Evolutionary conservation across 768 basidiomycete genomes (phyloP), one percentile per base, ranked within the genome.

Genomic region (Fomitopsis serialis): DNA sequence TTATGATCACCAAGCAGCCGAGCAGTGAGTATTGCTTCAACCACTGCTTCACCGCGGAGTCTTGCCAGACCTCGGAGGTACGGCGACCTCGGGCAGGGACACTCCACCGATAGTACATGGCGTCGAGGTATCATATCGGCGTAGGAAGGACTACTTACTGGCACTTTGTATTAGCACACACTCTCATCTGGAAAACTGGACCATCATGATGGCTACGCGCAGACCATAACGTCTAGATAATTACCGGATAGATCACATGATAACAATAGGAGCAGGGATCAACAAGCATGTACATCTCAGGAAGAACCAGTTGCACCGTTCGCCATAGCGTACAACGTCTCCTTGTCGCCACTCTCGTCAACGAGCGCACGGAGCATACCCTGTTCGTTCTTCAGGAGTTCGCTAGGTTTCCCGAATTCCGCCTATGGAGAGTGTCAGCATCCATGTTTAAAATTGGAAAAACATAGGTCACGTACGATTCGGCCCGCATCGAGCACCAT

Each of bases 381-480:
- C n/a, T 69, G 68, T 55, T 74, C 64, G 12, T 69, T 72, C 35
- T 59, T 57, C 35, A 78, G 67, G 44, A 81, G 63, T 17, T 67
- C 69, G 15, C 53, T 59, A 0, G 85, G 85, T 9, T 68, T 59
- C 35, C 79, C 82, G 54, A 77, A 84, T 55, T 85, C 81, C 36
- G 73, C 66, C 71, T 68, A 51, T 12, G 24, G n/a, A 10, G 17
- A 34, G n/a, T 35, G 22, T n/a, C 42, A n/a, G 44, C 37, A 45
- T 48, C 42, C 32, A 17, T 23, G n/a, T 34, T 23, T 11, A 49
- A 6, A n/a, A 15, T 46, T 40, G 11, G 51, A 50, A 42, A 32
- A 10, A 45, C 10, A n/a, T 11, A 24, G 45, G n/a, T 19, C 1
- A 44, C 46, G 62, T 50, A 75, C 75, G 22, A 74, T 64, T 5